Evolutionary conservation across 768 basidiomycete genomes (phyloP), one percentile per base, ranked within the genome.

Genomic region (Neoboletus brunneissimus): DNA sequence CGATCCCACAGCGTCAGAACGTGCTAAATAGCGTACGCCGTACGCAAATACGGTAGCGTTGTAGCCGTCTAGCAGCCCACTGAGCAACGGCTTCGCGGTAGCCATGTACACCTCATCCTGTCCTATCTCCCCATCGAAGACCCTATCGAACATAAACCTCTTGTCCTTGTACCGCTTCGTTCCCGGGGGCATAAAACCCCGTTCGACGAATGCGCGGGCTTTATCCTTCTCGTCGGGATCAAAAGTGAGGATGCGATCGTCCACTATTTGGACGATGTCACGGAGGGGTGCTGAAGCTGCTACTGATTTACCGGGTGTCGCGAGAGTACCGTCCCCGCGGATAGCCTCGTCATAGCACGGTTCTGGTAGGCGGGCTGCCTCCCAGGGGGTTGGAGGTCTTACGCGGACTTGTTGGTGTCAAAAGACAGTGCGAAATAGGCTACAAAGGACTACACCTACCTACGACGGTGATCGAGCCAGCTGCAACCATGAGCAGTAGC

Each of bases 1-100:
- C 46, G 29, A 61, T 29, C 53, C 51, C 25, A 56, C 22, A 32
- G 20, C 16, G 25, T 49, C 25, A 52, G 20, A 38, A 37, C 10
- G 48, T 55, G 50, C 49, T 38, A 40, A 58, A 59, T 45, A 53
- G 77, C 91, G 71, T 72, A 98, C 97, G 37, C 97, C 97, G 71
- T 99, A 99, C 4, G 97, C 97, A 77, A 99, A 98, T 10, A 98
- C 90, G 12, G 97, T 99, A 43, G 94, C 89, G 65, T 99, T 98
- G 75, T 86, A 99, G 11, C 97, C 97, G 64, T 98, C 89, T 56
- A 99, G 77, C 25, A 99, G 75, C 25, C 92, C 88, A 61, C 83
- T 79, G 18, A 99, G 78, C 48, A 99, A 76, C 34, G 94, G 94
- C 67, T 88, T 86, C 15, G 94, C 82, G 12, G 94, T 98, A 48